These are phyloP conservation scores for Eudorina sp. DNA, from an alignment of 139 green algal genomes.

Conservation along the genomic window DNA sequence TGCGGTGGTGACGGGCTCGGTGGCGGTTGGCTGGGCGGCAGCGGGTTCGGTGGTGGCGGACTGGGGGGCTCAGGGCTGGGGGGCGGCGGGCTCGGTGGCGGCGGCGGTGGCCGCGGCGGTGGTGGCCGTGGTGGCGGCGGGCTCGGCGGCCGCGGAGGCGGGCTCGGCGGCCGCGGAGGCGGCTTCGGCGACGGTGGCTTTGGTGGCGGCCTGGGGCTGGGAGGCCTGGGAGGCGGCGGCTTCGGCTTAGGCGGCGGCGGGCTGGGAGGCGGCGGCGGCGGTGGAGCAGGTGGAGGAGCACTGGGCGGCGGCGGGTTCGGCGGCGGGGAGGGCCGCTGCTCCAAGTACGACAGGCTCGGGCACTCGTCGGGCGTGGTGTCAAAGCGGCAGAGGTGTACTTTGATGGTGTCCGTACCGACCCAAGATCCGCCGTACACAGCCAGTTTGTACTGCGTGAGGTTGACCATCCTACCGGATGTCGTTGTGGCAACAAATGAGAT, in stretches of 20 bases:
- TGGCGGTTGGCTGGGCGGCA: background rate
- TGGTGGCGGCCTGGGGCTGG: background rate
- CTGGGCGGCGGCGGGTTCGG: background rate
- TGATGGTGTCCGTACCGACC: background rate
- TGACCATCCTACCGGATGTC: background rate
- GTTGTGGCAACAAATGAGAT: background rate
- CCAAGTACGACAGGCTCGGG: background rate
- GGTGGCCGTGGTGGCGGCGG: no score
- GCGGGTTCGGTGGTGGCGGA: background rate
- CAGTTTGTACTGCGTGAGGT: background rate
- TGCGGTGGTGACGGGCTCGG: background rate
- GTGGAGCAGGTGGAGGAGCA: background rate
- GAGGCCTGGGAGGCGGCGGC: background rate
- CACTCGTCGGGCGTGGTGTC: background rate
- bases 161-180: background rate
- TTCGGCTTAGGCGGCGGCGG: background rate
- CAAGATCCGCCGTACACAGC: conserved; percentile 4
- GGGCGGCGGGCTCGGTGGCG: background rate
- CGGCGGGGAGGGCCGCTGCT: background rate
- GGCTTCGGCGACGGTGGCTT: background rate
- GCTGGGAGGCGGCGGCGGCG: background rate
- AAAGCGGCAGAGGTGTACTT: conserved; percentile 29
- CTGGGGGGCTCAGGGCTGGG: background rate
- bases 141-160: background rate
- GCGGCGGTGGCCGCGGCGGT: no score